phyloP scores from a whole-genome alignment of 169 alveolate genomes.

The Cryptosporidium viatorum region DNA sequence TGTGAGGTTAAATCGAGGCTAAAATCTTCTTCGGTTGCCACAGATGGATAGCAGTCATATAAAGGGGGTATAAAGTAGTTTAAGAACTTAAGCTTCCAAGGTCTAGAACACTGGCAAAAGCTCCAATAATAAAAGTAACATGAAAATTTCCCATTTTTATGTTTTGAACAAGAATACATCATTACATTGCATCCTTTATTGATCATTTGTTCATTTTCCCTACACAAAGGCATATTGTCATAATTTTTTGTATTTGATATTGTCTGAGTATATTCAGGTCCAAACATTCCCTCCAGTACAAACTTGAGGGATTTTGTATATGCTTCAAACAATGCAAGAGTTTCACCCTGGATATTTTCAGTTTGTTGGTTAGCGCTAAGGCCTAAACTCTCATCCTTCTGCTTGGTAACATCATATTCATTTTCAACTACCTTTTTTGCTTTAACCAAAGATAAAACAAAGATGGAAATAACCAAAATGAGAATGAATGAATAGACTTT shows the following conservation, averaged over 20 bases:
- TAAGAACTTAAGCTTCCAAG: slow-evolving; percentile 30
- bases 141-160: slow-evolving; percentile 14
- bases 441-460: neutral
- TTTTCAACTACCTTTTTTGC: slow-evolving; percentile 1
- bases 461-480: neutral
- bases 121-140: slow-evolving; percentile 74
- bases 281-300: slow-evolving; percentile 59
- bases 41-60: slow-evolving; percentile 69
- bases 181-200: slow-evolving; percentile 66
- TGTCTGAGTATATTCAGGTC: neutral
- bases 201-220: slow-evolving; percentile 57
- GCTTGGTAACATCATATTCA: neutral
- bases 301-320: slow-evolving; percentile 30
- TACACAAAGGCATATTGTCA: slow-evolving; percentile 32
- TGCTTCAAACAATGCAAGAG: slow-evolving; percentile 22
- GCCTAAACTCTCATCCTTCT: neutral
- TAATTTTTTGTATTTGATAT: slow-evolving; percentile 2
- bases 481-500: neutral
- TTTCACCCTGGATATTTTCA: slow-evolving; percentile 13
- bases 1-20: neutral
- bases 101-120: slow-evolving; percentile 62
- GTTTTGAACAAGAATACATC: slow-evolving; percentile 52
- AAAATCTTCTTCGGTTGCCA: slow-evolving; percentile 59
- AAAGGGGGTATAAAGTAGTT: slow-evolving; percentile 52
- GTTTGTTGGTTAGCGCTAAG: neutral